Evolutionary conservation across 768 basidiomycete species (phyloP).

Genomic region (Termitomyces heimii): DNA sequence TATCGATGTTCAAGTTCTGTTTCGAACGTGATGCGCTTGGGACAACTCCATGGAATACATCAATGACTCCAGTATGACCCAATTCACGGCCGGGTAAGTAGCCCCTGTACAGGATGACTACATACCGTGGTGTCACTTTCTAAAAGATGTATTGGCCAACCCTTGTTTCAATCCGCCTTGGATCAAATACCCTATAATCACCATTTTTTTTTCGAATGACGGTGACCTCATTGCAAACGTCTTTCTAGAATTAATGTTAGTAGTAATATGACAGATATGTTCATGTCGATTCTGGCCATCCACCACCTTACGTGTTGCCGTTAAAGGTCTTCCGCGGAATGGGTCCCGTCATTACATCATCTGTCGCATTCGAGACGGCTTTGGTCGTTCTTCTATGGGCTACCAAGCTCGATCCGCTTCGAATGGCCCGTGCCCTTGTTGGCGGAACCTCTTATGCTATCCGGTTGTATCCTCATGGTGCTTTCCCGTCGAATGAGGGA

Average conservation of each 20-base stretch:
- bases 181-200: not conserved
- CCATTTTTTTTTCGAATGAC: not conserved
- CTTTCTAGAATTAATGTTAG: not conserved
- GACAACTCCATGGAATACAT: too few species aligned
- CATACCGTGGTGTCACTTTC: conserved; percentile 34
- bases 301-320: not conserved
- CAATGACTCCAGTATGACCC: too few species aligned
- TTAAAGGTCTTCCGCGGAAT: not conserved
- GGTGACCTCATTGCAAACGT: not conserved
- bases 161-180: not conserved
- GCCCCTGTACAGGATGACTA: too few species aligned
- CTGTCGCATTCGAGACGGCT: not conserved
- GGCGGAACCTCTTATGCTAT: not conserved
- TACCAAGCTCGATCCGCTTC: not conserved
- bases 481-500: not conserved
- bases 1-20: too few species aligned
- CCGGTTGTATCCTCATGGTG: not conserved
- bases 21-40: too few species aligned
- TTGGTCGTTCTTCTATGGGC: not conserved
- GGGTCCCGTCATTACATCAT: not conserved
- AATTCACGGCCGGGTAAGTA: too few species aligned
- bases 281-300: not conserved
- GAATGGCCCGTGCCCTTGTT: not conserved
- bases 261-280: not conserved
- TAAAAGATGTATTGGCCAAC: not conserved